Base-by-base conservation (phyloP, 2,329 filamentous ascomycete genomes). In the Fusarium torulosum region DNA sequence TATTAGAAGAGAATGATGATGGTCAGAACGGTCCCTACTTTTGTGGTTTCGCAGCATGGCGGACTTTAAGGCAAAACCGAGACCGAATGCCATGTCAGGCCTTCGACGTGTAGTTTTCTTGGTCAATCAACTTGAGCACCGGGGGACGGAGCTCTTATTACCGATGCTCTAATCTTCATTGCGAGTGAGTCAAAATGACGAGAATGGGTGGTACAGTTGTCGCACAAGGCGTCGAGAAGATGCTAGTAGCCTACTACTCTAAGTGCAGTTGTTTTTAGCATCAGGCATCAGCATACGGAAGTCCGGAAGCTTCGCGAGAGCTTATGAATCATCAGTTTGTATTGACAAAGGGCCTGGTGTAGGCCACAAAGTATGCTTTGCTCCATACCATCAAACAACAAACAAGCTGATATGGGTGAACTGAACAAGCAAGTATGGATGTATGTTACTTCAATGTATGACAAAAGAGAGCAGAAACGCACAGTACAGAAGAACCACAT, bases 21-120 rank as follows among this genome's bases (percentile, higher is more conserved):
- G 42, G 33, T 54, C 25, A 42, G 17, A 46, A 45, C 53, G 38
- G 43, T 43, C 47, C 56, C 47, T 66, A 53, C 55, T 38, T 63
- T 8, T 51, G 33, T 44, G 6, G 55, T 66, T 68, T 47, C 61
- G 52, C 65, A 44, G 19, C 66, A 63, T 66, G 17, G n/a, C 66
- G 66, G 66, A 66, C 45, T 58, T 68, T 37, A 13, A 63, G 52
- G 35, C 42, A 63, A 63, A 37, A 38, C 66, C 66, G 66, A 68
- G 66, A 19, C 66, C 66, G 66, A 66, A 65, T 19, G 23, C 7
- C 10, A 40, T 35, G 25, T n/a, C 29, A 29, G 15, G 20, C 9
- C 17, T 42, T 47, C 7, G 17, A 45, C 25, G 3, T 11, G 23
- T 3, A 17, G 17, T 37, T 43, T 15, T 20, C 13, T n/a, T 45